Base-by-base conservation (phyloP, 129 eudicot genomes). In the Erigeron canadensis region DNA sequence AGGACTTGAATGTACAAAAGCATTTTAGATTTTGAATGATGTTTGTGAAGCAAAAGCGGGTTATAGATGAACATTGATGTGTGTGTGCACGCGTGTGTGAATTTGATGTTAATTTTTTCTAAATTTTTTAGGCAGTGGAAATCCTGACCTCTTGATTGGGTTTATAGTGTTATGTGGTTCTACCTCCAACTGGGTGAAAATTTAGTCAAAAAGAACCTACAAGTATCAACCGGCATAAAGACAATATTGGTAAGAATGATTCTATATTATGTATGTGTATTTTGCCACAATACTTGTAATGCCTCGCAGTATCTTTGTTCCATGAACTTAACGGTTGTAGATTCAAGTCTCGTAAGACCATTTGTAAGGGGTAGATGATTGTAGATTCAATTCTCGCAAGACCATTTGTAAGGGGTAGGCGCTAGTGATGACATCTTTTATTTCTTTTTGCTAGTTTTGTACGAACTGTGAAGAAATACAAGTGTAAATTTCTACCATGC, bases 1-100 rank as follows among this genome's bases (percentile, higher is more conserved):
- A 69, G 70, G 48, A 47, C 12, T 53, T 37, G 70, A 62, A 37
- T 63, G 77, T 78, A 78, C 82, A 78, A 78, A 77, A 78, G 64
- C 73, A 47, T 10, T 43, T 53, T 34, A 73, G 73, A 63, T 23
- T 71, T 77, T 64, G 22, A 10, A 41, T 65, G 69, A 48, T 62
- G 65, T 48, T 69, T 70, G 59, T 43, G 63, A 62, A 62, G 76
- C 45, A 22, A 66, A 55, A 66, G 62, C 21, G 0, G 62, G 77
- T 58, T 45, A 72, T 43, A 45, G 46, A 46, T 46, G 16, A 64
- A 65, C 71, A 38, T 50, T 51, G 40, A n/a, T n/a, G n/a, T n/a
- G n/a, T n/a, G n/a, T n/a, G n/a, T n/a, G n/a, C n/a, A n/a, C n/a
- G n/a, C n/a, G n/a, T n/a, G n/a, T n/a, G n/a, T n/a, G n/a, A n/a